These are phyloP conservation scores for Leccinum olivaceopallidum DNA, from an alignment of 768 basidiomycete genomes.

Conservation along the genomic window DNA sequence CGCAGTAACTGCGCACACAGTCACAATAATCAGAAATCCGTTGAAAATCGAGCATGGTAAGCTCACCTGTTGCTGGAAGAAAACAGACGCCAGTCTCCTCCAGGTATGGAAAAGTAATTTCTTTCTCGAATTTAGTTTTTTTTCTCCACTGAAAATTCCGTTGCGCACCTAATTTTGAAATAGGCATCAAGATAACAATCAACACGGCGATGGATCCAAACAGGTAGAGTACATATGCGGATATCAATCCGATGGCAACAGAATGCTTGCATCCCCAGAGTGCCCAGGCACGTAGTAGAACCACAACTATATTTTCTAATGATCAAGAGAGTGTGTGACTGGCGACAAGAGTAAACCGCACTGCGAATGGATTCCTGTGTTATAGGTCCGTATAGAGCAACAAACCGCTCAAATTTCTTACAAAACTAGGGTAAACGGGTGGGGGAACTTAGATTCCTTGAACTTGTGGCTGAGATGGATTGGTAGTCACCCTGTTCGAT, in stretches of 20 bases:
- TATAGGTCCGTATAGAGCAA: neutral
- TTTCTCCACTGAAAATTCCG: neutral
- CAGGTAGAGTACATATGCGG: slow-evolving; percentile 12
- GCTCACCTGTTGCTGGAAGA: neutral
- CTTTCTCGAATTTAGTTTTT: neutral
- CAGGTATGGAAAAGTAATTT: slow-evolving; percentile 1
- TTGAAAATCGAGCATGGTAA: neutral
- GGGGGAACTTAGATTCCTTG: neutral
- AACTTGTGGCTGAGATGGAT: neutral
- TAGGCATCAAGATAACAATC: neutral
- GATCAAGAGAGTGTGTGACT: neutral
- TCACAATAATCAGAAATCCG: neutral
- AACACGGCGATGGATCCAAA: neutral
- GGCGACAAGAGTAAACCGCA: neutral
- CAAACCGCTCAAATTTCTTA: neutral
- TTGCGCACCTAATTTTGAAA: neutral
- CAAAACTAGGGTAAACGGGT: slow-evolving; percentile 10
- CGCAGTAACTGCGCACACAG: neutral
- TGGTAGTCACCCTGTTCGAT: slow-evolving; percentile 5
- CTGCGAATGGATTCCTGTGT: slow-evolving; percentile 14
- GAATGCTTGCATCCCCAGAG: slow-evolving; percentile 16
- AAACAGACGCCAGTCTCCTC: neutral
- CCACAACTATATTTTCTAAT: slow-evolving; percentile 6
- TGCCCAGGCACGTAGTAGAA: slow-evolving; percentile 22
- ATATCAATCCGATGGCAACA: slow-evolving; percentile 8